phyloP scores from a whole-genome alignment of 306 rosid species.

The Macrotyloma uniflorum region DNA sequence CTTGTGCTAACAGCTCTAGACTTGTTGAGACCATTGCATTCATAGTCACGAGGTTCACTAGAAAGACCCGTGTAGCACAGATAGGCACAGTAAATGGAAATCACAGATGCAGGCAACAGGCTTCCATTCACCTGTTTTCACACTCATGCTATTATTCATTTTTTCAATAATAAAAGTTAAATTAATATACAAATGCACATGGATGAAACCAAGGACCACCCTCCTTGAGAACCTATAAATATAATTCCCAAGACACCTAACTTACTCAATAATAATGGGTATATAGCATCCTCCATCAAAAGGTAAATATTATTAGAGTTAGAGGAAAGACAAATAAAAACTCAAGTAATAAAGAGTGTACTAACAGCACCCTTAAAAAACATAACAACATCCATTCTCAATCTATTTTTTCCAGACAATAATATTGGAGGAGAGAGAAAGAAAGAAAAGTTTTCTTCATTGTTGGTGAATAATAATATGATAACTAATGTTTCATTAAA shows the following conservation, averaged over 20 bases:
- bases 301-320: neutral
- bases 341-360: too few relatives aligned
- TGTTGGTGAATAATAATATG: neutral
- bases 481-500: neutral
- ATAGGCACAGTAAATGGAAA: slow-evolving; percentile 86
- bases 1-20: slow-evolving; percentile 69
- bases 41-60: slow-evolving; percentile 82
- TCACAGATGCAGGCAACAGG: slow-evolving; percentile 94
- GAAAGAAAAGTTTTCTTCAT: neutral
- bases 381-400: neutral
- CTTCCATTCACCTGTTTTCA: slow-evolving; percentile 89
- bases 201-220: slow-evolving; percentile 30
- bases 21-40: slow-evolving; percentile 84
- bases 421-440: neutral
- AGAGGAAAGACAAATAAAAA: neutral
- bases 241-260: slow-evolving; percentile 3
- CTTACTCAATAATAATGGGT: neutral
- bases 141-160: slow-evolving; percentile 24
- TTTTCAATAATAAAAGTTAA: neutral
- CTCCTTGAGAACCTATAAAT: neutral
- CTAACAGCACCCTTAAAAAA: too few relatives aligned
- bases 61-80: slow-evolving; percentile 92
- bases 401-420: neutral
- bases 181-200: neutral
- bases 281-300: neutral